These are phyloP conservation scores for Xylariaceae sp. DNA, from an alignment of 2,329 filamentous ascomycete genomes.

Conservation along the genomic window DNA sequence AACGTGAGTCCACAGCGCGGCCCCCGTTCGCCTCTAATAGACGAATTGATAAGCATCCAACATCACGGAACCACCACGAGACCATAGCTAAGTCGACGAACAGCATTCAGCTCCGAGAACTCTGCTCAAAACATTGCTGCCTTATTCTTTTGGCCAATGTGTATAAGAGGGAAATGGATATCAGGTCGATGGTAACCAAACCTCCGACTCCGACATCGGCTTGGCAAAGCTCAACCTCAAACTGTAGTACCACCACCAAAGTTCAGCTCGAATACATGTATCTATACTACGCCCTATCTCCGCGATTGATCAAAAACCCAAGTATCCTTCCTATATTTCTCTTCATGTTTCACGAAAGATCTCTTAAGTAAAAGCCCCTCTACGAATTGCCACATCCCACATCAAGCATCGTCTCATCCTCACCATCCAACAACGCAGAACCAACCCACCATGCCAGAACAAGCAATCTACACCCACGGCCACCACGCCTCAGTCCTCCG, in stretches of 20 bases:
- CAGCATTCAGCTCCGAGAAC: too few species aligned
- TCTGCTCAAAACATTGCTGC: too few species aligned
- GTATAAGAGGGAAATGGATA: too few species aligned
- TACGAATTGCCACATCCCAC: not conserved
- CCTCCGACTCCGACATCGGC: slow-evolving; percentile 11
- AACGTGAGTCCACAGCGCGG: too few species aligned
- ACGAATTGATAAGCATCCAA: too few species aligned
- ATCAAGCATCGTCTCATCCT: not conserved
- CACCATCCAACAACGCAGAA: too few species aligned
- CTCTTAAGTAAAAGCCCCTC: not conserved
- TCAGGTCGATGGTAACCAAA: too few species aligned
- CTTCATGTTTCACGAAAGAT: not conserved
- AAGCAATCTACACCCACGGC: slow-evolving; percentile 10
- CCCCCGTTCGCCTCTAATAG: too few species aligned
- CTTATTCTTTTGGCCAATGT: too few species aligned
- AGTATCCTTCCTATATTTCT: too few species aligned
- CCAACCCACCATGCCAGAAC: not conserved
- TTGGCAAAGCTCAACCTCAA: not conserved
- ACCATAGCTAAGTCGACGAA: too few species aligned
- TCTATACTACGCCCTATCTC: not conserved
- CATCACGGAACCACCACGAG: too few species aligned
- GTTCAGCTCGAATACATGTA: not conserved
- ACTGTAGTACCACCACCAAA: not conserved
- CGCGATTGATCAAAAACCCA: not conserved
- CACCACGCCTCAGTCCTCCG: slow-evolving; percentile 21